Conservation (phyloP, 768 basidiomycete species). For the Candolleomyces efflorescens region DNA sequence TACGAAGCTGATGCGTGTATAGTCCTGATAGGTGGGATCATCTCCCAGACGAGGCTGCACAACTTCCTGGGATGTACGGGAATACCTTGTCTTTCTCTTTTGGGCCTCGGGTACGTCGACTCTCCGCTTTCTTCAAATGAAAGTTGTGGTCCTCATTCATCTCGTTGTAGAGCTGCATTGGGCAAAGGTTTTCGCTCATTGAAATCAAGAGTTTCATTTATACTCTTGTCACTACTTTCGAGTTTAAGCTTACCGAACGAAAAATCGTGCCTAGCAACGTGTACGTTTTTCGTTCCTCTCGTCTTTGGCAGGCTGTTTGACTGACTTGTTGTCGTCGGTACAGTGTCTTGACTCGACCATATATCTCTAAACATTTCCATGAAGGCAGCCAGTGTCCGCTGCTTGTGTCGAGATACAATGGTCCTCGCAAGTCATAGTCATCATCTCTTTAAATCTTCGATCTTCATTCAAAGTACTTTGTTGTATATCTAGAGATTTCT, state of each 20-base stretch:
- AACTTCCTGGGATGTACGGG: slow-evolving; percentile 67
- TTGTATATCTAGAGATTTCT: too few species aligned
- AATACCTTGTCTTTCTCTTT: slow-evolving; percentile 76
- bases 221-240: slow-evolving; percentile 63
- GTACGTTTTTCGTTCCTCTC: slow-evolving; percentile 33
- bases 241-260: slow-evolving; percentile 49
- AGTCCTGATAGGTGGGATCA: slow-evolving; percentile 83
- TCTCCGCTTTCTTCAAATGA: slow-evolving; percentile 1
- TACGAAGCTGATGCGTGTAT: not conserved
- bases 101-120: slow-evolving; percentile 65
- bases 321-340: not conserved
- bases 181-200: slow-evolving; percentile 77
- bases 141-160: not conserved
- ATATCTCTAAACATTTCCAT: slow-evolving; percentile 45
- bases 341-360: slow-evolving; percentile 66
- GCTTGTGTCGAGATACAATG: slow-evolving; percentile 25
- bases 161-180: slow-evolving; percentile 66
- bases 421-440: too few species aligned
- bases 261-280: slow-evolving; percentile 57
- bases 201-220: slow-evolving; percentile 80
- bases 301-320: not conserved
- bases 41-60: slow-evolving; percentile 62
- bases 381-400: slow-evolving; percentile 64
- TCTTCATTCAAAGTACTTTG: too few species aligned
- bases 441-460: too few species aligned